Percentiles rank a stretch among this genome's conserved stretches.
Conservation (phyloP, 2,329 filamentous ascomycete genomes). For the Sarocladium oryzae region DNA sequence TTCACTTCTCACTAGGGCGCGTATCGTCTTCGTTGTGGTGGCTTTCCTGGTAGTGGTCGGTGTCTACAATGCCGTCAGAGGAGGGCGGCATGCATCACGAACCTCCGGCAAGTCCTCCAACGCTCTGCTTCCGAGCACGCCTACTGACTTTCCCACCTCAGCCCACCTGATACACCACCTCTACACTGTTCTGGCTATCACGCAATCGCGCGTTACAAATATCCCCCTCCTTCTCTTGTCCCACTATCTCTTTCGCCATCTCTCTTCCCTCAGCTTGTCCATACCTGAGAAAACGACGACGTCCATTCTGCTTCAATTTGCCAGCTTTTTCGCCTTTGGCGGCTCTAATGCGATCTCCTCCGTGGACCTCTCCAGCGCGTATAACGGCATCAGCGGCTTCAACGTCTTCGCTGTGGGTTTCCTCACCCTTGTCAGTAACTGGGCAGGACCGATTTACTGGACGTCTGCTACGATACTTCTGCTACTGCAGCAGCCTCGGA, state of each 20-base stretch:
- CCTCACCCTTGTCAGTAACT: conserved; percentile 83
- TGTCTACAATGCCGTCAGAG: conserved; percentile 29
- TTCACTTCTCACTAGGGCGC: conserved; percentile 41
- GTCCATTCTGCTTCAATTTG: conserved; percentile 69
- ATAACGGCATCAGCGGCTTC: conserved; percentile 83
- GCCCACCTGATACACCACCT: conserved; percentile 58
- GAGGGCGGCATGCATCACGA: conserved; percentile 16
- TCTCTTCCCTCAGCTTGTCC: conserved; percentile 41
- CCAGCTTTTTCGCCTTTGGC: conserved; percentile 83
- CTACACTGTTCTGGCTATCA: conserved; percentile 72
- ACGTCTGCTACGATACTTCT: conserved; percentile 57
- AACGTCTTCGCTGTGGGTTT: conserved; percentile 74
- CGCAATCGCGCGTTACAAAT: conserved; percentile 79
- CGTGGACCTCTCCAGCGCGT: conserved; percentile 89
- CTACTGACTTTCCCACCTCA: conserved; percentile 11
- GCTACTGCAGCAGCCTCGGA: conserved; percentile 34
- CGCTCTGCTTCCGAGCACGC: conserved; percentile 11
- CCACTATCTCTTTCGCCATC: conserved; percentile 47
- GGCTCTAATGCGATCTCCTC: conserved; percentile 93
- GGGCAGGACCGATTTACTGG: conserved; percentile 90
- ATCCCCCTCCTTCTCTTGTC: conserved; percentile 79
- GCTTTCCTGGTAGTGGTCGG: conserved; percentile 31
- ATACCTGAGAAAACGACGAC: conserved; percentile 59
- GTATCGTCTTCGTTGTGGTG: conserved; percentile 44
- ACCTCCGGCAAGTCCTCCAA: conserved; percentile 22